Conservation (phyloP, 2,329 filamentous ascomycete species). For the Trichophyton schoenleinii region DNA sequence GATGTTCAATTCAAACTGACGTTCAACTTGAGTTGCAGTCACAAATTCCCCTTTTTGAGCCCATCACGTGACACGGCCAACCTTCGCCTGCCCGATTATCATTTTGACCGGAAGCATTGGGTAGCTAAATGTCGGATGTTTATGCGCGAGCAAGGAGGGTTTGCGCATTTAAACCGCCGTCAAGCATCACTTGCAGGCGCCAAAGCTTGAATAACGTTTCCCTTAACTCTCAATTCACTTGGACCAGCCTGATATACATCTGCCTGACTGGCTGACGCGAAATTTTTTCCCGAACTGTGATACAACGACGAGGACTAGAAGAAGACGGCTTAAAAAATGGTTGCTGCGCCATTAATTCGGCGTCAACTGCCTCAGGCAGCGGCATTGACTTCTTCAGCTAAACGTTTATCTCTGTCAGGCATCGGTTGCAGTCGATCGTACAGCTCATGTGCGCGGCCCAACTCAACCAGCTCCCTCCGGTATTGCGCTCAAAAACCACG, state of each 20-base stretch:
- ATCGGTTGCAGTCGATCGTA: not conserved
- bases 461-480: conserved; percentile 50
- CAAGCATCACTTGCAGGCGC: not conserved
- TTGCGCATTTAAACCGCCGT: not conserved
- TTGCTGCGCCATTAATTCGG: not conserved
- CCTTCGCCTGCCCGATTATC: not conserved
- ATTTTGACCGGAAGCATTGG: not conserved
- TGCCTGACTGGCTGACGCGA: not conserved
- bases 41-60: not conserved
- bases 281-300: not conserved
- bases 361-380: not conserved
- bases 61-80: not conserved
- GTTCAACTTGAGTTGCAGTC: not conserved
- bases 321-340: not conserved
- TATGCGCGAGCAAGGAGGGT: not conserved
- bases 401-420: not conserved
- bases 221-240: not conserved
- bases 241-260: not conserved
- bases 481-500: conserved; percentile 14
- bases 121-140: not conserved
- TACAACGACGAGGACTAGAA: not conserved
- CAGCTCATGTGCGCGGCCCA: conserved; percentile 37
- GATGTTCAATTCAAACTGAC: not conserved
- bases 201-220: not conserved
- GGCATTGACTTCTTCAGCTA: not conserved